These are phyloP conservation scores for Cruciata laevipes DNA, from an alignment of 257 asterid species.

Conservation along the genomic window DNA sequence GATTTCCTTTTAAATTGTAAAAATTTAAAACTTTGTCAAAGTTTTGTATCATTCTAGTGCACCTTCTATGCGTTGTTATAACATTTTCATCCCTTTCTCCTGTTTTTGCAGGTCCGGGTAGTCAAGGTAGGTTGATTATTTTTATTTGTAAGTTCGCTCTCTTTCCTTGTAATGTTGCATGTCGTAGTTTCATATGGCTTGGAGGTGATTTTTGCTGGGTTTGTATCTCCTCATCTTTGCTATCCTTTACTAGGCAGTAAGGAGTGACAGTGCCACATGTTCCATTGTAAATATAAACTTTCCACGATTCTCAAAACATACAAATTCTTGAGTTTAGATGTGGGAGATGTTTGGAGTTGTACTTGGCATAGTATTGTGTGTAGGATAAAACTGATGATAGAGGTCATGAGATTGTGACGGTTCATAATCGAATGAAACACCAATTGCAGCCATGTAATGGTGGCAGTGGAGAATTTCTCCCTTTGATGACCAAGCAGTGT, in stretches of 20 bases:
- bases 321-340: not conserved
- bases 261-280: not conserved
- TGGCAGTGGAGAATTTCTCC: not conserved
- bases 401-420: not conserved
- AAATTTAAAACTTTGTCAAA: not conserved
- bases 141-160: slow-evolving; percentile 30
- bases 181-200: not conserved
- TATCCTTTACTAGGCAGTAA: not conserved
- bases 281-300: not conserved
- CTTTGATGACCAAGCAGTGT: not conserved
- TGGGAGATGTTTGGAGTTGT: not conserved
- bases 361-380: not conserved
- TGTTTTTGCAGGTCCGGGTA: slow-evolving; percentile 73
- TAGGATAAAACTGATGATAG: not conserved
- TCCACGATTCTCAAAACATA: no score
- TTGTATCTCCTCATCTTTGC: not conserved
- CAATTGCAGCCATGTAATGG: not conserved
- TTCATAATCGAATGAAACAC: not conserved
- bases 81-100: not conserved
- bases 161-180: slow-evolving; percentile 4
- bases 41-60: not conserved
- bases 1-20: not conserved
- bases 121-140: slow-evolving; percentile 72
- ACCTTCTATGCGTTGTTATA: not conserved
- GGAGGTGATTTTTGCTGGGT: not conserved